phyloP scores from a whole-genome alignment of 495 filamentous ascomycete species.

The Aspergillus hancockii region DNA sequence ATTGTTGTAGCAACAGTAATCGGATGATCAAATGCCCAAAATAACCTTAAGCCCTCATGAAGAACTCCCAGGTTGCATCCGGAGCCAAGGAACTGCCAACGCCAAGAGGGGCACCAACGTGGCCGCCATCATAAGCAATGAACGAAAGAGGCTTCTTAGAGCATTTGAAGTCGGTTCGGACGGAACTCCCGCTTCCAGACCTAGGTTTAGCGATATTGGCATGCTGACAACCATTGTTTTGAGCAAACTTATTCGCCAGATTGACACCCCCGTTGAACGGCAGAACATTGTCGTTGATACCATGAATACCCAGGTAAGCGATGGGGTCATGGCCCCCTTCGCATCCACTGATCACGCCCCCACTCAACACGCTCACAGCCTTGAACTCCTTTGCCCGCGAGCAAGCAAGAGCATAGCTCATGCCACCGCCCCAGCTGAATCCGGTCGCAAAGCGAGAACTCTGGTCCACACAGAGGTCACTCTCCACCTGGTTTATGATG shows the following conservation, averaged over 20 bases:
- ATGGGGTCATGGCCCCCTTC: slow-evolving; percentile 37
- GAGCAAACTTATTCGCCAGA: slow-evolving; percentile 40
- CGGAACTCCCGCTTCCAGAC: slow-evolving; percentile 12
- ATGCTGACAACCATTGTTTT: slow-evolving; percentile 38
- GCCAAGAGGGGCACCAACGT: slow-evolving; percentile 19
- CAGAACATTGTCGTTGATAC: slow-evolving; percentile 38
- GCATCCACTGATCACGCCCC: slow-evolving; percentile 43
- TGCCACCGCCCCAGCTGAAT: too few relatives aligned
- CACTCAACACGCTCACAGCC: too few relatives aligned
- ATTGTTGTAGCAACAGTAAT: too few relatives aligned
- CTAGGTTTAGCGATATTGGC: slow-evolving; percentile 10
- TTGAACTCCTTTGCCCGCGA: too few relatives aligned
- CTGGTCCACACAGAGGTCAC: slow-evolving; percentile 46
- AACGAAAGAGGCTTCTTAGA: slow-evolving; percentile 21
- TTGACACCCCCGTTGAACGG: slow-evolving; percentile 33
- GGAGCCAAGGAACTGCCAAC: slow-evolving; percentile 8
- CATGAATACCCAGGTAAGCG: slow-evolving; percentile 48
- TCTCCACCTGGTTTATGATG: slow-evolving; percentile 37
- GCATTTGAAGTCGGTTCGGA: slow-evolving; percentile 14
- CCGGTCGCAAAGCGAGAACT: too few relatives aligned
- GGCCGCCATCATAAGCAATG: too few relatives aligned
- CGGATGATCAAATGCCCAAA: too few relatives aligned
- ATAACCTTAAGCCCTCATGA: too few relatives aligned
- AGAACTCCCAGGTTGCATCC: too few relatives aligned
- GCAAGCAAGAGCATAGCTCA: too few relatives aligned